phyloP scores from a whole-genome alignment of 805 yeast species.

The Cyberlindnera samutprakarnensis region DNA sequence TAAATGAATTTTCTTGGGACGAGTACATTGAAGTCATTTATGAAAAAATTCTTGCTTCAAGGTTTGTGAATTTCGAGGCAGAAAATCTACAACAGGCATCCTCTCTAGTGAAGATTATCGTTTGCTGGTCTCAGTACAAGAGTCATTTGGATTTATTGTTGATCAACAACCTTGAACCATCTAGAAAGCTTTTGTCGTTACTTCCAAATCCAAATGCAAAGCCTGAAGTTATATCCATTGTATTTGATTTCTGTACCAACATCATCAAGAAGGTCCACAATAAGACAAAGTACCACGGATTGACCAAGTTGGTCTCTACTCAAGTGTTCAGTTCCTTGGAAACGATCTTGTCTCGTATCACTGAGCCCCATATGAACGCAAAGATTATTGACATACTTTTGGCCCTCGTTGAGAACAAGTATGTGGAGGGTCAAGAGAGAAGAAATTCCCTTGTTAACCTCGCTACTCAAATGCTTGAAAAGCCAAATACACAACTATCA shows the following conservation, averaged over 20 bases:
- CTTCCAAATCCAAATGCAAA: conserved; percentile 52
- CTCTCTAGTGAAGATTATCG: conserved; percentile 58
- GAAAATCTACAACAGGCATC: conserved; percentile 85
- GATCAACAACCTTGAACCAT: conserved; percentile 48
- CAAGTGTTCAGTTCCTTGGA: conserved; percentile 46
- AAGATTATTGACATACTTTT: conserved; percentile 44
- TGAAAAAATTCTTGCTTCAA: conserved; percentile 48
- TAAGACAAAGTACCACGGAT: conserved; percentile 36
- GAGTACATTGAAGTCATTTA: conserved; percentile 44
- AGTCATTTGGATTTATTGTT: conserved; percentile 44
- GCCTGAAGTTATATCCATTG: conserved; percentile 50
- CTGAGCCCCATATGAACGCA: conserved; percentile 38
- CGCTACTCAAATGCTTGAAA: conserved; percentile 52
- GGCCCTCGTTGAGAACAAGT: conserved; percentile 49
- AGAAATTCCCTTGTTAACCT: conserved; percentile 48
- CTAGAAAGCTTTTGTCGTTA: conserved; percentile 46
- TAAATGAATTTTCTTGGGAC: conserved; percentile 56
- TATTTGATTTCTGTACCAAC: conserved; percentile 45
- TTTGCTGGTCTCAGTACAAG: conserved; percentile 45
- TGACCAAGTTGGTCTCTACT: conserved; percentile 53
- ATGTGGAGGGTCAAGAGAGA: conserved; percentile 46
- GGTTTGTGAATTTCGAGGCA: conserved; percentile 57
- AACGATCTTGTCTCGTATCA: conserved; percentile 30
- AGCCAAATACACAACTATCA: conserved; percentile 45
- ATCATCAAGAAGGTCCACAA: conserved; percentile 36